Conservation (phyloP, 2,329 filamentous ascomycete species). For the Trichophaea hybrida region DNA sequence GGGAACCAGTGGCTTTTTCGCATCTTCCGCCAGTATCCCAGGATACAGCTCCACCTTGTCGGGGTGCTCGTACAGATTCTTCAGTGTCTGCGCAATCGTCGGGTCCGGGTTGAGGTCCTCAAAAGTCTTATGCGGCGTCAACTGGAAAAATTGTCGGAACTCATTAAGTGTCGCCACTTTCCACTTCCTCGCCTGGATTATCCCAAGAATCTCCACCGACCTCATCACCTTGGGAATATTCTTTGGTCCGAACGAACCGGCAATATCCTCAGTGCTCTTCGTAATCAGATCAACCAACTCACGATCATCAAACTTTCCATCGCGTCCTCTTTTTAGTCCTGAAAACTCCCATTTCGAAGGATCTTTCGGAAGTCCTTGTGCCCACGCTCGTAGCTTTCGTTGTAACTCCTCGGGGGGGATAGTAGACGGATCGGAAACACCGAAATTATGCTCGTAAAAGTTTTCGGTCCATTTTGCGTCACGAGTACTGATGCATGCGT, state of each 20-base stretch:
- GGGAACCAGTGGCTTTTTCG: constrained; percentile 52
- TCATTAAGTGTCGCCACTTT: constrained; percentile 67
- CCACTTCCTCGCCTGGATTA: constrained; percentile 63
- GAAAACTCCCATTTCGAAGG: constrained; percentile 54
- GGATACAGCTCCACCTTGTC: constrained; percentile 72
- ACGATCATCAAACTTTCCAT: constrained; percentile 61
- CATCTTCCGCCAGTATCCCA: constrained; percentile 59
- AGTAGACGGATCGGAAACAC: constrained; percentile 31
- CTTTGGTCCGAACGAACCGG: constrained; percentile 50
- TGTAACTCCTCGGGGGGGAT: constrained; percentile 49
- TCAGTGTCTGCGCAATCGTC: constrained; percentile 49
- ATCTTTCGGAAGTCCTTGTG: constrained; percentile 46
- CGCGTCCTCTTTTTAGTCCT: constrained; percentile 41
- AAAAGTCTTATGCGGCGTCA: constrained; percentile 61
- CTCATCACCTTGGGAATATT: constrained; percentile 62
- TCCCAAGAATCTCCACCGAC: constrained; percentile 65
- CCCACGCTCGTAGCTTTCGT: constrained; percentile 47
- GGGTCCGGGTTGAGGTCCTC: constrained; percentile 74
- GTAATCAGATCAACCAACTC: constrained; percentile 57
- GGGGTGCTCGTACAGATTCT: constrained; percentile 59
- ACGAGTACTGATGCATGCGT: constrained; percentile 58
- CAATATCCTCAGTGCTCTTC: constrained; percentile 54
- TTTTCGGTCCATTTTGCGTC: constrained; percentile 71
- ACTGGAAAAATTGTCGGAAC: constrained; percentile 66
- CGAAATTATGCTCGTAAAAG: constrained; percentile 44